Evolutionary conservation across 2,329 filamentous ascomycete species (phyloP), one percentile per base, ranked within the genome.

Genomic region (Escovopsis sp.): DNA sequence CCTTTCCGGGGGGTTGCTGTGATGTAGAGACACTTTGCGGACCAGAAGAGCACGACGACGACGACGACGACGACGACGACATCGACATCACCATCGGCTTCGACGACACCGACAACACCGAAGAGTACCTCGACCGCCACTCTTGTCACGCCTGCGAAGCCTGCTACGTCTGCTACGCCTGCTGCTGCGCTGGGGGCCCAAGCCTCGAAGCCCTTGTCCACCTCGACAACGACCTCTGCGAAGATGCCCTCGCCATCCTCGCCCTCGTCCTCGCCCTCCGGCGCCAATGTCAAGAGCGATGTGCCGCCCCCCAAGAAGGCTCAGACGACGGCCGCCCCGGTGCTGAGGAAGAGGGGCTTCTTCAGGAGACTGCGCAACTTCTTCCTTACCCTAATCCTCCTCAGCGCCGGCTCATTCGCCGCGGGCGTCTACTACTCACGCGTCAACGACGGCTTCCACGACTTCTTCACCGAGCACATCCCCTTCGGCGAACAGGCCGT

Each of bases 401-500:
- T 94, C 19, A 76, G 81, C 18, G 74, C 75, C 5, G 59, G 92
- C 31, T 77, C 80, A 27, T 98, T 94, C 50, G 82, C 72, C 37
- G 86, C 86, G 44, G 86, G 88, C 46, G 78, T 94, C 37, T 94
- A 82, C 68, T 90, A 93, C 59, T 88, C 90, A 37, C 76, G 93
- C 44, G 71, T 90, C 58, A 93, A 80, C 53, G 90, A 98, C 66
- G 94, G 85, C 62, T 98, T 96, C 71, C 88, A 98, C 62, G 90
- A 98, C 60, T 90, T 94, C 66, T 98, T 98, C 63, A 96, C 87
- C 49, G 87, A 94, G 62, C 98, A 88, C 57, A 63, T 98, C 14
- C 90, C 90, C 16, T 94, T 82, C 47, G 90, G 87, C 50, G 90
- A 98, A 62, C 84, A 94, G 54, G 81, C 81, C 14, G 88, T 98